phyloP scores from a whole-genome alignment of 345 rosid genomes.

The Cardamine occulta region DNA sequence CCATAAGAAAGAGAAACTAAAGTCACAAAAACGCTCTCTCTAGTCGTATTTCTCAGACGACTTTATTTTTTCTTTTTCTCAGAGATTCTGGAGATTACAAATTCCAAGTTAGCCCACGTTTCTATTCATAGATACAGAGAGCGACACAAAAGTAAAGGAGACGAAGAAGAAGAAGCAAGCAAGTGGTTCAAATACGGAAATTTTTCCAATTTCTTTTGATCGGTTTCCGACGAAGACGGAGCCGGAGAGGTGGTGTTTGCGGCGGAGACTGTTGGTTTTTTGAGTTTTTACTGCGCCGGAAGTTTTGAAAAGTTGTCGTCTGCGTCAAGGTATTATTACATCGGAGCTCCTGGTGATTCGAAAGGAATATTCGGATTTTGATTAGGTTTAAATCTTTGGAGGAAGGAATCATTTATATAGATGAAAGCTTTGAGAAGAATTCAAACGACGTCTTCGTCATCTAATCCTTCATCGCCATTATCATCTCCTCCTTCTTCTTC shows the following conservation, averaged over 20 bases:
- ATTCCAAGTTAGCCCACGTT: slow-evolving; percentile 38
- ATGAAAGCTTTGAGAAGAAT: slow-evolving; percentile 92
- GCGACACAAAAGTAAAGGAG: slow-evolving; percentile 36
- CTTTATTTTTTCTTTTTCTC: neutral
- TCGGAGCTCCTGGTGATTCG: slow-evolving; percentile 1
- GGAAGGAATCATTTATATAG: slow-evolving; percentile 32
- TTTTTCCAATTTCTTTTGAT: neutral
- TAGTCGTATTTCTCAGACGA: slow-evolving; percentile 25
- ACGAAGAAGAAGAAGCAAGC: slow-evolving; percentile 26
- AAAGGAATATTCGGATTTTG: slow-evolving; percentile 12
- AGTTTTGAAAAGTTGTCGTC: slow-evolving; percentile 8
- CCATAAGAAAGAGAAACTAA: slow-evolving; percentile 29
- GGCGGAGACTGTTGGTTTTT: neutral
- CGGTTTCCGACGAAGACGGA: slow-evolving; percentile 20
- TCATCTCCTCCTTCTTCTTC: slow-evolving; percentile 65
- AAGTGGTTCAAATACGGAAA: slow-evolving; percentile 14
- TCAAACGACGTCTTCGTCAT: slow-evolving; percentile 69
- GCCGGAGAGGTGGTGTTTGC: neutral
- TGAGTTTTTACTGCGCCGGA: neutral
- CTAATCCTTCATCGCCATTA: slow-evolving; percentile 67
- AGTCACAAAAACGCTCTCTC: slow-evolving; percentile 9
- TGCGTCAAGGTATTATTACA: slow-evolving; percentile 17
- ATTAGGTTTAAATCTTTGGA: slow-evolving; percentile 4
- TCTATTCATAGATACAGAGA: slow-evolving; percentile 12
- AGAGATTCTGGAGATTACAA: slow-evolving; percentile 22